phyloP scores from a whole-genome alignment of 176 grass and related monocot genomes.

The Ananas comosus region DNA sequence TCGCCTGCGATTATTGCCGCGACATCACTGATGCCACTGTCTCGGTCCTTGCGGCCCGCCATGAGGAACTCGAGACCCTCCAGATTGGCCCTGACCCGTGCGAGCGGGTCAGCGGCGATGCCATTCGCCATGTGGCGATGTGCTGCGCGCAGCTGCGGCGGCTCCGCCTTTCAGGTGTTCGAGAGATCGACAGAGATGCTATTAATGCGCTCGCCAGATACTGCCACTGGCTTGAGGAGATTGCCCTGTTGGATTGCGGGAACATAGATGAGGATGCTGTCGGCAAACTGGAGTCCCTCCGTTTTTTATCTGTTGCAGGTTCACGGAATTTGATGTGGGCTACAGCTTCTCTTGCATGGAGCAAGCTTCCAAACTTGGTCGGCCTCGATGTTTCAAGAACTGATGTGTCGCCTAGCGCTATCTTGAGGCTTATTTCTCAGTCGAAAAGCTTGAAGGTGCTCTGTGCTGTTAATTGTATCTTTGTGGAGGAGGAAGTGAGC shows the following conservation, averaged over 20 bases:
- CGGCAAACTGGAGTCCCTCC: conserved; percentile 50
- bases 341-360: conserved; percentile 62
- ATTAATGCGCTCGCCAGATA: conserved; percentile 58
- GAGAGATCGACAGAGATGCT: conserved; percentile 58
- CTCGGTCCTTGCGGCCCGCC: conserved; percentile 72
- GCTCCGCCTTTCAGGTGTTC: conserved; percentile 71
- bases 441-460: conserved; percentile 75
- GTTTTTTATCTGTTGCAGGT: conserved; percentile 74
- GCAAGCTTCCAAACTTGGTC: conserved; percentile 63
- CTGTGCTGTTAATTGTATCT: conserved; percentile 50
- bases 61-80: conserved; percentile 75
- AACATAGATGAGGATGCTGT: conserved; percentile 57
- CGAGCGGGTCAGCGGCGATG: conserved; percentile 67
- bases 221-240: conserved; percentile 58
- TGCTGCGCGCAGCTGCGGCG: conserved; percentile 62
- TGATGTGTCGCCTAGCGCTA: conserved; percentile 48
- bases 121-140: conserved; percentile 75
- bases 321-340: conserved; percentile 81
- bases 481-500: conserved; percentile 54
- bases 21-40: conserved; percentile 72
- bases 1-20: conserved; percentile 72
- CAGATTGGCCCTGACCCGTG: conserved; percentile 73
- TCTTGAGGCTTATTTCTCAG: conserved; percentile 57
- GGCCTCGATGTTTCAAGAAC: conserved; percentile 77
- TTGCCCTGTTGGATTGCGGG: conserved; percentile 81